These are phyloP conservation scores for Phytophthora pistaciae DNA, from an alignment of 352 stramenopile species.

Conservation along the genomic window DNA sequence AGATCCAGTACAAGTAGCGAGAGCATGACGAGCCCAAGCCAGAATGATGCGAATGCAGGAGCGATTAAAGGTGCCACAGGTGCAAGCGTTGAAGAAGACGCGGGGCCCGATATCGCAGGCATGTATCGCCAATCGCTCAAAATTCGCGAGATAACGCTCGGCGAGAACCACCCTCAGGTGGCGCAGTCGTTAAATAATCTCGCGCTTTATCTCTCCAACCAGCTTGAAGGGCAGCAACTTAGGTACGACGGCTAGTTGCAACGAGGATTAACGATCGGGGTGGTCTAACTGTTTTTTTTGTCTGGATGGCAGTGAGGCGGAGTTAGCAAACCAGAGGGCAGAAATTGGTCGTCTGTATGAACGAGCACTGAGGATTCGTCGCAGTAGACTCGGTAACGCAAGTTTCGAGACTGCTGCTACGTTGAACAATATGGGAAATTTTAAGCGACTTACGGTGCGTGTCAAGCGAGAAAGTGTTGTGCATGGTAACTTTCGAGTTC, in stretches of 20 bases:
- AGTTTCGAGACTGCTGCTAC: constrained; percentile 85
- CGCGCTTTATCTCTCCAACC: constrained; percentile 73
- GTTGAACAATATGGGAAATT: constrained; percentile 88
- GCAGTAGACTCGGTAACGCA: constrained; percentile 74
- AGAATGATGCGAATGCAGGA: constrained; percentile 8
- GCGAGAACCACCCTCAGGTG: constrained; percentile 78
- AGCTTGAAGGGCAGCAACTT: constrained; percentile 61
- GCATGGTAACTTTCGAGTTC: neutral
- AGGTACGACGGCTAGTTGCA: constrained; percentile 42
- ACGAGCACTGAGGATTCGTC: constrained; percentile 71
- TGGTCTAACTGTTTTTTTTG: constrained; percentile 8
- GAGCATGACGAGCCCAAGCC: constrained; percentile 23
- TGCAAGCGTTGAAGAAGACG: constrained; percentile 19
- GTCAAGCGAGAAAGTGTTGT: neutral
- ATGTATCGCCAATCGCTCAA: constrained; percentile 84
- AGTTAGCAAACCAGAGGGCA: constrained; percentile 45
- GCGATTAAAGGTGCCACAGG: constrained; percentile 1
- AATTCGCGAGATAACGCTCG: constrained; percentile 75
- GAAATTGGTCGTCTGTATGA: constrained; percentile 78
- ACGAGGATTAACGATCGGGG: neutral
- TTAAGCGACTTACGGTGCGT: constrained; percentile 74
- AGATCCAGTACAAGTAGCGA: constrained; percentile 47
- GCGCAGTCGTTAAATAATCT: constrained; percentile 87
- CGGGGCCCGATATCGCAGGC: constrained; percentile 61
- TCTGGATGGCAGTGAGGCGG: constrained; percentile 31